Base-by-base conservation (phyloP, 768 basidiomycete genomes). In the Amanita polypyramis region DNA sequence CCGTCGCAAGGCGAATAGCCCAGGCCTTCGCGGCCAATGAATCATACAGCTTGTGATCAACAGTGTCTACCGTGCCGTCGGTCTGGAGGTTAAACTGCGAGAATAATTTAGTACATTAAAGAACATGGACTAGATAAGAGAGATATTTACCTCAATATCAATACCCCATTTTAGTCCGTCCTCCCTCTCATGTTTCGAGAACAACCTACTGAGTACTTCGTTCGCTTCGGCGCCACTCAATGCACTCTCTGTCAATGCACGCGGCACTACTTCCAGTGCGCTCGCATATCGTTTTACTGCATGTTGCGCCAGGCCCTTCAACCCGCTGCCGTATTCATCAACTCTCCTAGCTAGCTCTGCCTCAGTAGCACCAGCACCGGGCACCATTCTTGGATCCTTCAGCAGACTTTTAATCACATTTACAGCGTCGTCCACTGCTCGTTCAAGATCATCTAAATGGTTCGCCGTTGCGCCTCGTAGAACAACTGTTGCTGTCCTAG, bases 341-440 rank as follows among this genome's bases (percentile, higher is more conserved):
- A 98, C 80, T 40, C 85, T 69, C 61, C 74, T 77, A 3, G 87
- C 84, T n/a, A 99, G 76, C 70, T 94, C 95, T 37, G 97, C 71
- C 69, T 99, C 96, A 21, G 85, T 80, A 1, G 96, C 90, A 9
- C 95, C 96, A 5, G 93, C 96, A 3, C 96, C 96, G 5, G 96
- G 85, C 1, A 98, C 87, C 50, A 97, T 70, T 39, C 94, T 70
- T 21, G 82, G 73, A 57, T 99, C 95, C 62, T 94, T 93, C 58
- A 99, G 66, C 54, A 99, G 64, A 23, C 85, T 76, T 65, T 97
- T 93, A 68, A 99, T 86, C 36, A 95, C 95, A 65, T 89, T 93
- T 54, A 94, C 92, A 21, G 95, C 96, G 57, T 98, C 94, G 61
- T 98, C 96, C 40, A 99, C 74, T 23, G 95, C 93, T 21, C 96